Evolutionary conservation across 805 yeast species (phyloP), one percentile per base, ranked within the genome.

Genomic region (Groenewaldozyma salmanticensis): DNA sequence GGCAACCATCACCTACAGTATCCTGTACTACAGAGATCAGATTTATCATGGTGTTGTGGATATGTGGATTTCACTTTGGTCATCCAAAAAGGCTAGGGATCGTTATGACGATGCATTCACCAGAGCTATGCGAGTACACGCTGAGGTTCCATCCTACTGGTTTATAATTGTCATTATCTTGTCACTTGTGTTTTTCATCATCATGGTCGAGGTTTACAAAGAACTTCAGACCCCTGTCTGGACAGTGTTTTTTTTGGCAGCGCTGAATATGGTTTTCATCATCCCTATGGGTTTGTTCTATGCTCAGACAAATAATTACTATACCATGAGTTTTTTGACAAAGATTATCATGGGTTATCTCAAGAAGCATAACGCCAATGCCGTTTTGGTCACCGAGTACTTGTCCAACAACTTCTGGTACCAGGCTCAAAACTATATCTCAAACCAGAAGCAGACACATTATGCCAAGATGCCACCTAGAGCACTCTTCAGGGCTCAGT

Each of bases 301-400:
- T 17, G 75, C 84, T 3, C 71, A 72, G 22, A 77, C 86, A 0
- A 79, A 78, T 58, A 67, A 60, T 39, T 52, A 67, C 2, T 66
- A 78, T 46, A 77, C 77, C 15, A 61, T 79, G 47, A 74, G 74
- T 51, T 81, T 78, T 2, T 59, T 80, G 41, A 72, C 75, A 3
- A 83, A 79, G 51, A 61, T 80, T 42, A 66, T 80, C 40, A 72
- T 76, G 34, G 85, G 85, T 1, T 77, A 76, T 52, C 70, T 78
- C 38, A 64, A 75, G 11, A 83, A 83, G 4, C 81, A 76, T 5
- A 64, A 67, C 63, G 44, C 45, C 15, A 43, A 39, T 11, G 51
- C 51, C 4, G 22, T 40, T 21, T 31, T 47, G 44, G 40, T 43
- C 29, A 31, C 31, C 24, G 67, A 52, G 20, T 41, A 42, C 64